Percentiles rank a stretch among this genome's conserved stretches.
Conservation (phyloP, 139 green algal species). For the Spirogloea muscicola region DNA sequence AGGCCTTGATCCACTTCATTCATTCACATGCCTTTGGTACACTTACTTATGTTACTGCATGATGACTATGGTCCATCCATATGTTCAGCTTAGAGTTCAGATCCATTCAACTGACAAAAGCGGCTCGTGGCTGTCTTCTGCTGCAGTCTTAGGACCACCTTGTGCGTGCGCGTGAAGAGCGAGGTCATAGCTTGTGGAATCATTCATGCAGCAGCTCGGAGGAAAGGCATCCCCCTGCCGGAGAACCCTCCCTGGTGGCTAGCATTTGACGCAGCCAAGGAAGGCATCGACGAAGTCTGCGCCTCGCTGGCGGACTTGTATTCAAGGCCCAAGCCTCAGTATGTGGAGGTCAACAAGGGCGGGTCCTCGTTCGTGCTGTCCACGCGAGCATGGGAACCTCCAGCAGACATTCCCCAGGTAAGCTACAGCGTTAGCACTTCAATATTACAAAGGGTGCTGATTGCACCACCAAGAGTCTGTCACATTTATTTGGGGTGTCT, state of each 20-base stretch:
- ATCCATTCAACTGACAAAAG: not conserved
- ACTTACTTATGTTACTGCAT: not conserved
- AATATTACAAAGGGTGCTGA: too few relatives aligned
- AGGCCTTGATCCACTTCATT: not conserved
- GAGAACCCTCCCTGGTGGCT: constrained; percentile 74
- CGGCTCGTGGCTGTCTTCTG: not conserved
- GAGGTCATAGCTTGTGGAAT: constrained; percentile 78
- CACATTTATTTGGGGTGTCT: too few relatives aligned
- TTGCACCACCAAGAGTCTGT: too few relatives aligned
- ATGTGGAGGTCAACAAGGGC: constrained; percentile 40
- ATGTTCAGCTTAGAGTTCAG: not conserved
- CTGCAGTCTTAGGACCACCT: constrained; percentile 74
- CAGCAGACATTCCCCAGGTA: constrained; percentile 23
- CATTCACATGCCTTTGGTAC: not conserved
- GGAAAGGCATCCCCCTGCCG: constrained; percentile 68
- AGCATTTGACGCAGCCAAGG: constrained; percentile 61
- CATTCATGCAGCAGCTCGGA: constrained; percentile 77
- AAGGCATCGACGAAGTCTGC: constrained; percentile 64
- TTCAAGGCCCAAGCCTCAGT: constrained; percentile 24
- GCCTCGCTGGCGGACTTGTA: constrained; percentile 11
- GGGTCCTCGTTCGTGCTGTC: constrained; percentile 30
- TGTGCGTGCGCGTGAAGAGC: constrained; percentile 80
- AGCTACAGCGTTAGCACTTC: too few relatives aligned
- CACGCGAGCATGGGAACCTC: constrained; percentile 35
- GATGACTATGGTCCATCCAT: not conserved